Conservation (phyloP, 2,329 filamentous ascomycete species). For the Aspergillus fumigatiaffinis region DNA sequence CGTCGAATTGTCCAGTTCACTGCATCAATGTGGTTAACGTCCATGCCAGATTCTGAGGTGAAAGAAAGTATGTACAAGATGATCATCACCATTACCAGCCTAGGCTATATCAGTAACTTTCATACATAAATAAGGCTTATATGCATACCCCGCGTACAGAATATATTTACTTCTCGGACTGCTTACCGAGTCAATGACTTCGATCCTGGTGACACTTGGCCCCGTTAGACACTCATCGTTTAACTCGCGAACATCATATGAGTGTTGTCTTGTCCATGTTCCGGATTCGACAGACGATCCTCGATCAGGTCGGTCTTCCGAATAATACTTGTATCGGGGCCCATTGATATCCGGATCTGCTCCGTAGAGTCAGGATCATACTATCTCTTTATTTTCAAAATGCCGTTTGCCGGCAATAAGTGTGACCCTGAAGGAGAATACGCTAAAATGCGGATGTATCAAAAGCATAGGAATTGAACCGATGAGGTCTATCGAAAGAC, state of each 20-base stretch:
- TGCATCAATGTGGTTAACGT: constrained; percentile 5
- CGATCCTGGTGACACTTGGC: constrained; percentile 20
- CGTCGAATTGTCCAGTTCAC: constrained; percentile 37
- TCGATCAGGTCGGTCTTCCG: too few species aligned
- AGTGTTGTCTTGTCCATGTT: too few species aligned
- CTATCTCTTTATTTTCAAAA: not conserved
- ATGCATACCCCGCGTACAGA: constrained; percentile 24
- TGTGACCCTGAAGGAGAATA: not conserved
- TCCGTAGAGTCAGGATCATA: not conserved
- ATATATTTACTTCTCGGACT: constrained; percentile 29
- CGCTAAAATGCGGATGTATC: not conserved
- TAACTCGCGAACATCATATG: too few species aligned
- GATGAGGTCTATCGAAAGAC: too few species aligned
- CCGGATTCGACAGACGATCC: too few species aligned
- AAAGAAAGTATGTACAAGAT: constrained; percentile 21
- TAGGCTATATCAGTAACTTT: constrained; percentile 10
- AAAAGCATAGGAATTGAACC: not conserved
- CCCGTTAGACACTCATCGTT: too few species aligned
- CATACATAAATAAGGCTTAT: not conserved
- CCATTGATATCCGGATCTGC: too few species aligned
- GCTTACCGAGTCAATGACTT: constrained; percentile 26
- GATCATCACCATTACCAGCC: constrained; percentile 28
- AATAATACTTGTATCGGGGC: too few species aligned
- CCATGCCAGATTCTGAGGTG: too few species aligned
- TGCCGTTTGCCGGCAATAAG: too few species aligned